Base-by-base conservation (phyloP, 208 protist genomes). In the Plasmodiophora brassicae region DNA sequence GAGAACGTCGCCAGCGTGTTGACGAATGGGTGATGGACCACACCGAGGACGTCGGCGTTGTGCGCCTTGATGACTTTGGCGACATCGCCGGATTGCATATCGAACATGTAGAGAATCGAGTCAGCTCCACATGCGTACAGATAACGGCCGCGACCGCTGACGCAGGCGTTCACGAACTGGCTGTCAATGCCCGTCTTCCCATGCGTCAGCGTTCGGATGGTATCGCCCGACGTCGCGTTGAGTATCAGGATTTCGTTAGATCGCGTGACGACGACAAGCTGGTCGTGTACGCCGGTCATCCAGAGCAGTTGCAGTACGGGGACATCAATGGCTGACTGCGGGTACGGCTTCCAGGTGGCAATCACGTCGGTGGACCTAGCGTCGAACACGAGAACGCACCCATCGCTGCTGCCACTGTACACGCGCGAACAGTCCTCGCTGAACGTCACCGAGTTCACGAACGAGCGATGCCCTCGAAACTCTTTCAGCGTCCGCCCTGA, bases 1-100 rank as follows among this genome's bases (percentile, higher is more conserved):
- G 36, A 39, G 45, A 83, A 92, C 32, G 92, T 94, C 22, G 89
- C 91, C 5, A 94, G 28, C 14, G 92, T 10, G 84, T 94, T 94
- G 28, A 87, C 41, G 71, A 86, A 22, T 92, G 92, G 53, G n/a
- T 94, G 93, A 86, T 93, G 92, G 0, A 25, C 45, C 8, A 92
- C n/a, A 14, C 91, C 90, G 78, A 92, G 89, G 0, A 92, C 38
- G 25, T 94, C 89, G 87, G 88, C 90, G 0, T 92, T 86, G n/a
- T 90, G 85, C 0, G 41, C 50, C 45, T 90, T 85, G 10, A 90
- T 28, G 14, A 45, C 84, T 71, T 91, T 86, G 22, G 87, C 88
- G 28, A 93, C 90, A 39, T 91, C 53, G 28, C 86, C 85, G 35
- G 53, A 83, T 5, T 53, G 39, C 41, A 50, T 83, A 36, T 45